Base-by-base conservation (phyloP, 75 land plant species). In the Sequoia sempervirens region DNA sequence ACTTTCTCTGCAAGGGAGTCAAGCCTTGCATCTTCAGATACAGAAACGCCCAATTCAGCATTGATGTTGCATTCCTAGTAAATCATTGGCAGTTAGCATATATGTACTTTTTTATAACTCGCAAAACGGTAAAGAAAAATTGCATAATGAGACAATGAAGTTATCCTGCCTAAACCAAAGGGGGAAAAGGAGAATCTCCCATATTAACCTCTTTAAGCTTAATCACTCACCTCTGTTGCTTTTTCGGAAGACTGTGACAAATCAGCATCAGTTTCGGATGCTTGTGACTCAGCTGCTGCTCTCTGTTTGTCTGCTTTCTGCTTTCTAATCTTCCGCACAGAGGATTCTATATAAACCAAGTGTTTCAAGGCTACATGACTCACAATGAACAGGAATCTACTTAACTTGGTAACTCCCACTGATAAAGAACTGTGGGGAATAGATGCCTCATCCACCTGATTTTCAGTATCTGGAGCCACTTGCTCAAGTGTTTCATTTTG, bases 291-390 rank as follows among this genome's bases (percentile, higher is more conserved):
- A 83, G 84, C 76, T 66, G 74, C 84, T 64, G 80, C 83, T 86
- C 86, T 92, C 38, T 92, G 93, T 84, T 93, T 98, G 73, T 83
- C 91, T 9, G 61, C 79, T 74, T 89, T 91, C 81, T 94, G 92
- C 84, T 95, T 98, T 82, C 90, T 91, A 23, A 98, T 83, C 78
- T 92, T 90, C 32, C 91, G 81, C 28, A 92, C 85, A 82, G 97
- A 96, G 2, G 91, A 88, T 83, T 98, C 99, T 83, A 96, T 92
- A 84, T 95, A 98, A 54, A 94, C 91, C 86, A 98, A 86, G 38
- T 98, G 99, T 82, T 95, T 93, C 86, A 98, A 86, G 50, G 99
- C 97, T 37, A 98, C 87, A 84, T 95, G 96, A 75, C 96, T 90
- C 18, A 90, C 82, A 37, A 91, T 85, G 85, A 94, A 98, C 40